These are phyloP conservation scores for Fusarium setosum DNA, from an alignment of 2,329 filamentous ascomycete genomes.

Conservation along the genomic window DNA sequence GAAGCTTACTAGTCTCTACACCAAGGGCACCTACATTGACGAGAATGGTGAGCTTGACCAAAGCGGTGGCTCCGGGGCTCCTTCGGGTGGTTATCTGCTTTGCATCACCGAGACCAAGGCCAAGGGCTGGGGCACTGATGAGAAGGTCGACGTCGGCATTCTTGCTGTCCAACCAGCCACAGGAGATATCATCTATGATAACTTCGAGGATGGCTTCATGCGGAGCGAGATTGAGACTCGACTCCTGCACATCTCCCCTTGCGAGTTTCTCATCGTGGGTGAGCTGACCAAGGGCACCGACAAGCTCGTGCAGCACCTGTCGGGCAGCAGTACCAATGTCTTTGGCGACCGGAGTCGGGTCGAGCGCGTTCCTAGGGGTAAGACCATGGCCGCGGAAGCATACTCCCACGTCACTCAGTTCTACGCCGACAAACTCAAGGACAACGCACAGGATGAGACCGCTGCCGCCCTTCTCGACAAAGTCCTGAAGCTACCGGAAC, in stretches of 20 bases:
- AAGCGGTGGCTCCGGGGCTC: slow-evolving; percentile 55
- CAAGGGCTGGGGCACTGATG: slow-evolving; percentile 85
- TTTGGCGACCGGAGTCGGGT: slow-evolving; percentile 92
- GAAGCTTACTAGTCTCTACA: slow-evolving; percentile 96
- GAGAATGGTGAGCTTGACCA: slow-evolving; percentile 84
- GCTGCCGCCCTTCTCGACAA: slow-evolving; percentile 81
- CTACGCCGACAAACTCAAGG: slow-evolving; percentile 87
- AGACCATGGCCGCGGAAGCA: slow-evolving; percentile 85
- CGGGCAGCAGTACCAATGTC: slow-evolving; percentile 88
- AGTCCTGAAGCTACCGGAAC: slow-evolving; percentile 84
- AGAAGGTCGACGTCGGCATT: slow-evolving; percentile 92
- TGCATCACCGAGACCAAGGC: slow-evolving; percentile 90
- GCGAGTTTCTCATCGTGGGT: slow-evolving; percentile 93
- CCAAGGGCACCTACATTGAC: slow-evolving; percentile 97
- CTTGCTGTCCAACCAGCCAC: slow-evolving; percentile 96
- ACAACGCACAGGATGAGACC: slow-evolving; percentile 64
- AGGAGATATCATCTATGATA: slow-evolving; percentile 94
- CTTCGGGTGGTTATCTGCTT: slow-evolving; percentile 85
- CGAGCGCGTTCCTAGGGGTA: slow-evolving; percentile 79
- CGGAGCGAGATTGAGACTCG: slow-evolving; percentile 94
- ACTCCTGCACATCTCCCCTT: slow-evolving; percentile 94
- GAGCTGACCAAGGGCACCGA: slow-evolving; percentile 91
- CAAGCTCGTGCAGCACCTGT: slow-evolving; percentile 90
- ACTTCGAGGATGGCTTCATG: slow-evolving; percentile 98
- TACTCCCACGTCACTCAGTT: slow-evolving; percentile 93